Evolutionary conservation across 768 basidiomycete genomes (phyloP).

Genomic region (Daedalea quercina): DNA sequence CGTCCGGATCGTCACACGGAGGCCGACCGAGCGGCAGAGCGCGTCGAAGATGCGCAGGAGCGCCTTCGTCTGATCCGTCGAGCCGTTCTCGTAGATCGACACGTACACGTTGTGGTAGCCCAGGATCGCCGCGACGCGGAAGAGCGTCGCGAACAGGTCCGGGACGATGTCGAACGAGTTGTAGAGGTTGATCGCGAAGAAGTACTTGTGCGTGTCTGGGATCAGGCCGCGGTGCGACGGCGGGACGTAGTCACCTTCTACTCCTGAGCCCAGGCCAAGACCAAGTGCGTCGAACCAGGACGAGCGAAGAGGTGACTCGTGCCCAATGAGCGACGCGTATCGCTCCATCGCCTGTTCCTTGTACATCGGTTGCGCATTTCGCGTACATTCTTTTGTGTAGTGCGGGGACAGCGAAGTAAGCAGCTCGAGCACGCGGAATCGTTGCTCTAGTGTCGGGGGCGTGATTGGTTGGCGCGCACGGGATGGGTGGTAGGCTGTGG

Average conservation of each 20-base stretch:
- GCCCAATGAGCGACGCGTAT: slow-evolving; percentile 79
- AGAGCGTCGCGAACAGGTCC: slow-evolving; percentile 94
- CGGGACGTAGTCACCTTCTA: slow-evolving; percentile 31
- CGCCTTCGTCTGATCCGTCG: slow-evolving; percentile 97
- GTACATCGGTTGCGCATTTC: slow-evolving; percentile 79
- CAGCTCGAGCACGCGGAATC: slow-evolving; percentile 78
- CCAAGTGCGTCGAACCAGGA: slow-evolving; percentile 60
- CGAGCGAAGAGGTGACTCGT: slow-evolving; percentile 47
- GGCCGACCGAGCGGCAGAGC: slow-evolving; percentile 80
- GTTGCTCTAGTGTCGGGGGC: slow-evolving; percentile 78
- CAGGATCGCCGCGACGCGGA: slow-evolving; percentile 84
- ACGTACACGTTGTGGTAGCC: slow-evolving; percentile 98
- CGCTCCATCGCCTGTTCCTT: slow-evolving; percentile 78
- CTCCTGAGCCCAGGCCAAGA: slow-evolving; percentile 41
- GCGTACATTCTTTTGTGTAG: slow-evolving; percentile 89
- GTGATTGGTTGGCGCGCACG: slow-evolving; percentile 56
- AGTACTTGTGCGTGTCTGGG: slow-evolving; percentile 87
- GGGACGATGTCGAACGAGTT: slow-evolving; percentile 99
- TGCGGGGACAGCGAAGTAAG: slow-evolving; percentile 85
- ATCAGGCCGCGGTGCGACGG: slow-evolving; percentile 26
- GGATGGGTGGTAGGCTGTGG: slow-evolving; percentile 39
- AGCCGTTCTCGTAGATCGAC: slow-evolving; percentile 98
- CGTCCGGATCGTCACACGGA: slow-evolving; percentile 90
- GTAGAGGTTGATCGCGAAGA: slow-evolving; percentile 98
- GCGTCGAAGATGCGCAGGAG: slow-evolving; percentile 93